phyloP scores from a whole-genome alignment of 352 stramenopile species.

The Ophiocytium majus region DNA sequence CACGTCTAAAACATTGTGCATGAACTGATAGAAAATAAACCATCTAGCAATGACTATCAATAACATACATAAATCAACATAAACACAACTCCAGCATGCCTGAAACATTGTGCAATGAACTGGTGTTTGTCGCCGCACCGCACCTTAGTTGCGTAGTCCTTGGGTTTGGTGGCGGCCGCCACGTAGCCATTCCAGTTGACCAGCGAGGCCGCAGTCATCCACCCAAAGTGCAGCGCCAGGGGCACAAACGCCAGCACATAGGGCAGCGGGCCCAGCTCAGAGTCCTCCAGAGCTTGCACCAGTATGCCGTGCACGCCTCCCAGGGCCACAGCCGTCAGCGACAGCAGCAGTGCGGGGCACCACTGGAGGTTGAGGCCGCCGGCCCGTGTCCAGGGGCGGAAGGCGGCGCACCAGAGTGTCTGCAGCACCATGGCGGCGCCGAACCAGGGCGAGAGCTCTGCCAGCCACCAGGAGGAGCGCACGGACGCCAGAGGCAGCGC shows the following conservation, averaged over 20 bases:
- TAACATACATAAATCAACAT: no score
- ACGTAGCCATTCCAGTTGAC: conserved; percentile 56
- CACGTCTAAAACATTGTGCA: no score
- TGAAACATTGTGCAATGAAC: no score
- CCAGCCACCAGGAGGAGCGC: conserved; percentile 43
- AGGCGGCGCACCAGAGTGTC: conserved; percentile 51
- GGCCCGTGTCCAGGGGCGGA: conserved; percentile 45
- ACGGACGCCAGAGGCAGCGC: conserved; percentile 31
- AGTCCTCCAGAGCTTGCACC: conserved; percentile 22
- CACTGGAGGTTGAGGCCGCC: conserved; percentile 38
- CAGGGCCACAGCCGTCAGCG: conserved; percentile 35
- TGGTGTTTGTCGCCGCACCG: no score
- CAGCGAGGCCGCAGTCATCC: conserved; percentile 54
- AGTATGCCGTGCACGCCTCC: conserved; percentile 46
- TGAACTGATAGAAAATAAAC: no score
- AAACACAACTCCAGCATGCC: no score
- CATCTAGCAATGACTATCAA: no score
- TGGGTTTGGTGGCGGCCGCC: conserved; percentile 30
- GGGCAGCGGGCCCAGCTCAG: conserved; percentile 26
- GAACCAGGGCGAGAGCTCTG: conserved; percentile 48
- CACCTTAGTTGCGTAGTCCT: no score
- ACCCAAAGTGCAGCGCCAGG: conserved; percentile 57
- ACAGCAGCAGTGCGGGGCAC: conserved; percentile 49
- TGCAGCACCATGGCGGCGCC: conserved; percentile 47
- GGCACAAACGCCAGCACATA: conserved; percentile 44